Evolutionary conservation across 2,329 filamentous ascomycete genomes (phyloP).

Genomic region (Diaporthe batatas): DNA sequence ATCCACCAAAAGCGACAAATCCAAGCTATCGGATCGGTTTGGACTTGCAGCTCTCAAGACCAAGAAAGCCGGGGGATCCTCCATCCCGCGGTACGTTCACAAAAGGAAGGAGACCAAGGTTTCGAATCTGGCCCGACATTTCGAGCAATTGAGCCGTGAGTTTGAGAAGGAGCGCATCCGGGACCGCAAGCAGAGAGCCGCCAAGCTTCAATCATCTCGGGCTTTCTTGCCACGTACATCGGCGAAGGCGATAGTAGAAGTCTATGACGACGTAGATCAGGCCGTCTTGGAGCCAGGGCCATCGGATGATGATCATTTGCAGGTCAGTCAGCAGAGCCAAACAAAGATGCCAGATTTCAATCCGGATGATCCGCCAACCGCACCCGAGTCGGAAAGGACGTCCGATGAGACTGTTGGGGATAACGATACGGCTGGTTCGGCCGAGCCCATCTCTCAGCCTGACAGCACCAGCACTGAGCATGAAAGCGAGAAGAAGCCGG

Average conservation of each 20-base stretch:
- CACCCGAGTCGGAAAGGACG: conserved; percentile 38
- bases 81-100: conserved; percentile 89
- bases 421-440: conserved; percentile 37
- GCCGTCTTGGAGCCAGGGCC: conserved; percentile 86
- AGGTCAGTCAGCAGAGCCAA: conserved; percentile 52
- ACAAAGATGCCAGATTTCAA: conserved; percentile 50
- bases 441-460: conserved; percentile 49
- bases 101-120: conserved; percentile 83
- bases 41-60: conserved; percentile 75
- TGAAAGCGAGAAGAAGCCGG: conserved; percentile 59
- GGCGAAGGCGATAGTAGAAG: conserved; percentile 95
- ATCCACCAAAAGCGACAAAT: conserved; percentile 72
- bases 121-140: conserved; percentile 92
- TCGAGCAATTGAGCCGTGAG: conserved; percentile 95
- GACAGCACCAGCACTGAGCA: conserved; percentile 57
- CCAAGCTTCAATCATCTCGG: conserved; percentile 79
- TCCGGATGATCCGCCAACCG: conserved; percentile 42
- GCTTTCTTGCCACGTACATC: conserved; percentile 88
- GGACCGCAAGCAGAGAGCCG: conserved; percentile 84
- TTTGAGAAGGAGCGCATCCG: conserved; percentile 95
- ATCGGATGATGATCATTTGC: conserved; percentile 71
- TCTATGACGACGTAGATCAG: conserved; percentile 93
- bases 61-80: conserved; percentile 72
- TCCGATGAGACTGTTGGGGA: conserved; percentile 40
- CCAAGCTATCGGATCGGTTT: conserved; percentile 79